Base-by-base conservation (phyloP, 768 basidiomycete species). In the Mycena chlorophos region DNA sequence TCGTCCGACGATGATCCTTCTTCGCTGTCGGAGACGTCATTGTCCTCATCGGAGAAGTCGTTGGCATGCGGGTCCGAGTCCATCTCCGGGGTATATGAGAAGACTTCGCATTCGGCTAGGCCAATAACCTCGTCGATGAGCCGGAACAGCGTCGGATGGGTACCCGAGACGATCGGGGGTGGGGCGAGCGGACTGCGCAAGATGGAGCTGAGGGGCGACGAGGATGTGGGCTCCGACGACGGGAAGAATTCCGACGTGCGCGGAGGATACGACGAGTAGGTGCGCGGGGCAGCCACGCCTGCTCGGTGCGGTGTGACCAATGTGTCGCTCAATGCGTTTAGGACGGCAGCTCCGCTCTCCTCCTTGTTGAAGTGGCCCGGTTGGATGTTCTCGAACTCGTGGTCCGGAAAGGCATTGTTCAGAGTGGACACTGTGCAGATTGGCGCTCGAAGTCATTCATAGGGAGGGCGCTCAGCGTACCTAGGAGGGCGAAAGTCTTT, bases 361-460 rank as follows among this genome's bases (percentile, higher is more conserved):
- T 95, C 92, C 55, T 87, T 87, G 67, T 82, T 85, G 72, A 99
- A 99, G 64, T 96, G 89, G 10, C 87, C 87, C 0, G 94, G 91
- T 25, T 89, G 84, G 49, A 97, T 88, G 69, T 91, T 88, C 5
- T 91, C 91, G 76, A 98, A 99, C 67, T 98, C 95, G 75, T 98
- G 83, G 81, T 98, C 96, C 2, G 96, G 96, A 68, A 95, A 99
- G 5, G 96, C 95, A 66, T 93, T 85, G 76, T 99, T 99, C 65
- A 99, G 87, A 2, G 94, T 94, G 28, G 93, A 90, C 66, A 98
- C 97, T n/a, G n/a, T n/a, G n/a, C n/a, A n/a, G n/a, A n/a, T n/a
- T n/a, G n/a, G n/a, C n/a, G n/a, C n/a, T n/a, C n/a, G n/a, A n/a
- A n/a, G n/a, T n/a, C n/a, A n/a, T n/a, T n/a, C n/a, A n/a, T n/a